Conservation (phyloP, 163 green algal species). For the Prototheca cutis region DNA sequence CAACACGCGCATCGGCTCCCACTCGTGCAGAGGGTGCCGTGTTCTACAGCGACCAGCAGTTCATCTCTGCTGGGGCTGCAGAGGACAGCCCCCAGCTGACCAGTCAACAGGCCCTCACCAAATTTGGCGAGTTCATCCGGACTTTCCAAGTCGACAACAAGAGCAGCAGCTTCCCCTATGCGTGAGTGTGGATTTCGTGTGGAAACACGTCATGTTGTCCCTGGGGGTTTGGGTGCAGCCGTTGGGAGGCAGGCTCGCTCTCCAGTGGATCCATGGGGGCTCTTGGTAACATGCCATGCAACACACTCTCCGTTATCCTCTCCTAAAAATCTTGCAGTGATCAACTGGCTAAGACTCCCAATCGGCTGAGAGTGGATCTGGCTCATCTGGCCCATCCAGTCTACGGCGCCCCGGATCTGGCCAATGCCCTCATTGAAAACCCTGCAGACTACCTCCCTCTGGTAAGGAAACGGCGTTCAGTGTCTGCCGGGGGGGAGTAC, state of each 20-base stretch:
- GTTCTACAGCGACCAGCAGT: constrained; percentile 37
- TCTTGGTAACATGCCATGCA: no score
- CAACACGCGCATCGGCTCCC: no score
- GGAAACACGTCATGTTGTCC: neutral
- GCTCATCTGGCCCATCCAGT: constrained; percentile 24
- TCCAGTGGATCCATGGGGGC: no score
- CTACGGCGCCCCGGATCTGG: constrained; percentile 27
- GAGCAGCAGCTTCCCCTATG: constrained; percentile 19
- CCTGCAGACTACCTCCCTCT: constrained; percentile 28
- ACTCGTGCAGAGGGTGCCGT: constrained; percentile 34
- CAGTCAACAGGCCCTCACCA: constrained; percentile 17
- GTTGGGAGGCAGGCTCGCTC: no score
- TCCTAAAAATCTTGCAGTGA: constrained; percentile 15
- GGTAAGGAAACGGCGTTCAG: no score
- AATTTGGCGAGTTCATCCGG: constrained; percentile 43
- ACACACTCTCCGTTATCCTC: neutral
- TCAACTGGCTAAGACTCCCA: constrained; percentile 16
- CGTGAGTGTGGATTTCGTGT: constrained; percentile 3
- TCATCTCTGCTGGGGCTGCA: constrained; percentile 7
- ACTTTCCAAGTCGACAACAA: constrained; percentile 30
- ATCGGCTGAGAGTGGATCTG: constrained; percentile 24
- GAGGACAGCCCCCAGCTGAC: constrained; percentile 9
- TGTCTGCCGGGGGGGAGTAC: no score
- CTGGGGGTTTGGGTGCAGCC: no score
- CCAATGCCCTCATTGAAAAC: constrained; percentile 20